Evolutionary conservation across 306 rosid genomes (phyloP).

Genomic region (Biancaea sappan): DNA sequence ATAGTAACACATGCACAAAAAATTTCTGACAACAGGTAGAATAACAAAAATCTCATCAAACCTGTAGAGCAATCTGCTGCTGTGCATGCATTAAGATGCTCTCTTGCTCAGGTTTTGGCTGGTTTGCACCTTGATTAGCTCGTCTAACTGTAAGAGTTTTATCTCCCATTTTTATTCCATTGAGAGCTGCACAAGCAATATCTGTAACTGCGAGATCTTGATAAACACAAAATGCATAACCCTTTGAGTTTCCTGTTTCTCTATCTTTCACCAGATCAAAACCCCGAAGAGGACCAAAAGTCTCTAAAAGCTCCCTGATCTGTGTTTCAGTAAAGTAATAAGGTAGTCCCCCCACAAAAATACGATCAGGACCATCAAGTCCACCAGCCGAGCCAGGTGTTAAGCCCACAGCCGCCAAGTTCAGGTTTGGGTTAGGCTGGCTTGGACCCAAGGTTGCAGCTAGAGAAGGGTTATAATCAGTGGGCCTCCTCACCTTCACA

Average conservation of each 20-base stretch:
- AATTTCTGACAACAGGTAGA: background rate
- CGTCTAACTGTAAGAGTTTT: conserved; percentile 97
- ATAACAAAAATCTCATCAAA: conserved; percentile 26
- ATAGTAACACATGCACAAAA: background rate
- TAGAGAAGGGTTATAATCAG: conserved; percentile 94
- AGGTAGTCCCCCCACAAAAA: conserved; percentile 98
- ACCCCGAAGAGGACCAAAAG: conserved; percentile 96
- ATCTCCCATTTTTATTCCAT: conserved; percentile 99
- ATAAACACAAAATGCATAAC: conserved; percentile 98
- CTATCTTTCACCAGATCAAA: conserved; percentile 98
- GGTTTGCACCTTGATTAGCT: conserved; percentile 95
- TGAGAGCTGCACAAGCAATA: conserved; percentile 98
- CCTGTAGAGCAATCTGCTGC: conserved; percentile 99
- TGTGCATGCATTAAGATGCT: conserved; percentile 90
- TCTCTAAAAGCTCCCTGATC: conserved; percentile 91
- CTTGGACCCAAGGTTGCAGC: conserved; percentile 99
- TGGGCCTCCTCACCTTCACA: conserved; percentile 97
- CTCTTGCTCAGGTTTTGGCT: conserved; percentile 97
- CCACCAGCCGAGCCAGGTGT: conserved; percentile 99
- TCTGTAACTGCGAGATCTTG: conserved; percentile 99
- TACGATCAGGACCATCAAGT: conserved; percentile 99
- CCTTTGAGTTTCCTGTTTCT: conserved; percentile 98
- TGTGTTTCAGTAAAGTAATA: conserved; percentile 95
- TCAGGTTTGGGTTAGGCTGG: conserved; percentile 93
- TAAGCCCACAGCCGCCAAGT: conserved; percentile 87